phyloP scores from a whole-genome alignment of 2,329 filamentous ascomycete genomes.

The Drechslera avenae region DNA sequence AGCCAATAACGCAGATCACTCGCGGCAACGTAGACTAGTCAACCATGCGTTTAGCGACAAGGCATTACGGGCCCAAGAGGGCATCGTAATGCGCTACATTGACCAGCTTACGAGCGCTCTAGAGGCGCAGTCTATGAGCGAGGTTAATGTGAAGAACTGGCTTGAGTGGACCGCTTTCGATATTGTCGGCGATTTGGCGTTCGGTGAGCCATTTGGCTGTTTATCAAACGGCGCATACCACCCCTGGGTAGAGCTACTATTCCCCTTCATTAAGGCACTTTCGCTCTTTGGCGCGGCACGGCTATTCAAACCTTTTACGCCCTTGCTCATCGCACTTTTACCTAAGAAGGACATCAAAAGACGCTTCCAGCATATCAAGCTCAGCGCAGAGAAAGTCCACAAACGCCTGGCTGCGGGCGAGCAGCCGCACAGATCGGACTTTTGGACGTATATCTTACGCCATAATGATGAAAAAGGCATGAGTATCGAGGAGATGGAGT shows the following conservation, averaged over 20 bases:
- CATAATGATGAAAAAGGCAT: conserved; percentile 20
- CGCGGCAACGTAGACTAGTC: conserved; percentile 33
- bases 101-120: conserved; percentile 12
- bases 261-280: not conserved
- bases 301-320: not conserved
- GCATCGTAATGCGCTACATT: conserved; percentile 40
- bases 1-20: conserved; percentile 28
- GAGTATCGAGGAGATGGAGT: conserved; percentile 36
- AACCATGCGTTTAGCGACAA: conserved; percentile 46
- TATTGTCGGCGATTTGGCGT: conserved; percentile 50
- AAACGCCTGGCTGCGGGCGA: conserved; percentile 3
- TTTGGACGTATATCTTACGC: conserved; percentile 17
- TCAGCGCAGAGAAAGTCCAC: not conserved
- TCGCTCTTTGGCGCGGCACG: not conserved
- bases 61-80: conserved; percentile 44
- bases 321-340: not conserved
- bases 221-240: conserved; percentile 39
- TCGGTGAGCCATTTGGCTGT: conserved; percentile 48
- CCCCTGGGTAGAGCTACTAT: conserved; percentile 34
- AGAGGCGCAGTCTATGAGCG: not conserved
- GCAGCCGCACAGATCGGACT: conserved; percentile 6
- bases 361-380: not conserved
- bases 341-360: conserved; percentile 2
- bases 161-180: conserved; percentile 49
- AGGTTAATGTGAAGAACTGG: conserved; percentile 26